A percentile compares a stretch with the other conserved stretches of the same genome.
Evolutionary conservation across 345 rosid genomes (phyloP).

Genomic region (Punica granatum): DNA sequence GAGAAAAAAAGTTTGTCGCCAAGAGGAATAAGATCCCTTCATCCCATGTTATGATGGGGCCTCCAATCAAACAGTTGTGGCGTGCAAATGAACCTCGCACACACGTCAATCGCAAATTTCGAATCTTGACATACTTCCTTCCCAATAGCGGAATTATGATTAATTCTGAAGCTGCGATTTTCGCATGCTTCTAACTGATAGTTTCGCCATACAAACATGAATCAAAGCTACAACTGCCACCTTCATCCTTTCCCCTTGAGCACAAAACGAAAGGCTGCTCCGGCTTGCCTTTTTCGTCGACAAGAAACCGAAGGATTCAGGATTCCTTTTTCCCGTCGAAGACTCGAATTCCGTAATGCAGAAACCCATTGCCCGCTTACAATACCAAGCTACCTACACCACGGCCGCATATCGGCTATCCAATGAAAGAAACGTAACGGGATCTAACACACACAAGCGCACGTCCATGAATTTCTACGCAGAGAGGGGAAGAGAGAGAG

Average conservation of each 20-base stretch:
- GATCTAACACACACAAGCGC: too few species aligned
- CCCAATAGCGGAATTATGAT: too few species aligned
- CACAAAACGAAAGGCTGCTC: not conserved
- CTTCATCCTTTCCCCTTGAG: not conserved
- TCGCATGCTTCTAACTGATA: too few species aligned
- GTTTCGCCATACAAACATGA: too few species aligned
- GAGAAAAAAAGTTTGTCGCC: not conserved
- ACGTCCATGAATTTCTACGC: too few species aligned
- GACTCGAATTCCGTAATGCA: not conserved
- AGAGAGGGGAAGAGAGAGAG: not conserved
- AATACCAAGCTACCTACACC: too few species aligned
- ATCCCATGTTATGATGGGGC: not conserved
- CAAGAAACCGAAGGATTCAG: not conserved
- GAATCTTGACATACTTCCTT: too few species aligned
- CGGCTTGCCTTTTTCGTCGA: not conserved
- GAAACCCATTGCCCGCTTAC: not conserved
- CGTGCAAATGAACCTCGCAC: not conserved
- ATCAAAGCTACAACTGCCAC: not conserved
- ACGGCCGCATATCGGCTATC: too few species aligned
- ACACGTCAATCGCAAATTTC: too few species aligned
- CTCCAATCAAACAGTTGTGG: not conserved
- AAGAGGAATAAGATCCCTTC: not conserved
- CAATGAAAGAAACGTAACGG: too few species aligned
- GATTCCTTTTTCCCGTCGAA: not conserved
- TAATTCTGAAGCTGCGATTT: too few species aligned